Evolutionary conservation across 2,329 filamentous ascomycete genomes (phyloP).

Genomic region (Magnaporthiopsis incrustans): DNA sequence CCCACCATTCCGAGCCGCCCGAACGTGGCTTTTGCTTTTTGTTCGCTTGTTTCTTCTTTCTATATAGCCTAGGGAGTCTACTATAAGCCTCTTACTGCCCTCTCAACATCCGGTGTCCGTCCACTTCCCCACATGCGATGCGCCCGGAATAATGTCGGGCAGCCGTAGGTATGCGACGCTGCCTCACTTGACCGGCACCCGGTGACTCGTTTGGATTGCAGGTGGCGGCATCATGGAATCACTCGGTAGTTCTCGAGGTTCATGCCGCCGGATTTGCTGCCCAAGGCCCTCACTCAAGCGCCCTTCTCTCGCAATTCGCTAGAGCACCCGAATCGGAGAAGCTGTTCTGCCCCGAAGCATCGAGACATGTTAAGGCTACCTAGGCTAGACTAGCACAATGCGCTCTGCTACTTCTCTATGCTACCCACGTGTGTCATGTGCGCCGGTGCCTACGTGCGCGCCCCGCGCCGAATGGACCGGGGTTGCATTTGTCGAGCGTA

Average conservation of each 20-base stretch:
- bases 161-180: background rate
- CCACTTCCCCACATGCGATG: background rate
- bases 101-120: background rate
- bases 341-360: background rate
- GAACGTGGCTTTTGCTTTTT: background rate
- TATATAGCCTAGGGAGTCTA: no score
- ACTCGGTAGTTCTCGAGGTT: no score
- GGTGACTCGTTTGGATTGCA: background rate
- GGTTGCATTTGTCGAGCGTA: no score
- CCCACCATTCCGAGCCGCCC: background rate
- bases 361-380: background rate
- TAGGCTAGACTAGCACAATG: no score
- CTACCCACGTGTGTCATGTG: no score
- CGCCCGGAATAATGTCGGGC: background rate
- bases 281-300: background rate
- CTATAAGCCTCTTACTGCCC: background rate
- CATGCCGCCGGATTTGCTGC: background rate
- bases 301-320: background rate
- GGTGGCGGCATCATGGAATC: no score
- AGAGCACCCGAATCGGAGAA: background rate
- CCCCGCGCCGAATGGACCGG: background rate
- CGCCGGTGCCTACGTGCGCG: background rate
- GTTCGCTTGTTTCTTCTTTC: no score
- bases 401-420: background rate
- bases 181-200: no score